Evolutionary conservation across 2,329 filamentous ascomycete species (phyloP), one percentile per base, ranked within the genome.

Genomic region (Chaetomiaceae sp.): DNA sequence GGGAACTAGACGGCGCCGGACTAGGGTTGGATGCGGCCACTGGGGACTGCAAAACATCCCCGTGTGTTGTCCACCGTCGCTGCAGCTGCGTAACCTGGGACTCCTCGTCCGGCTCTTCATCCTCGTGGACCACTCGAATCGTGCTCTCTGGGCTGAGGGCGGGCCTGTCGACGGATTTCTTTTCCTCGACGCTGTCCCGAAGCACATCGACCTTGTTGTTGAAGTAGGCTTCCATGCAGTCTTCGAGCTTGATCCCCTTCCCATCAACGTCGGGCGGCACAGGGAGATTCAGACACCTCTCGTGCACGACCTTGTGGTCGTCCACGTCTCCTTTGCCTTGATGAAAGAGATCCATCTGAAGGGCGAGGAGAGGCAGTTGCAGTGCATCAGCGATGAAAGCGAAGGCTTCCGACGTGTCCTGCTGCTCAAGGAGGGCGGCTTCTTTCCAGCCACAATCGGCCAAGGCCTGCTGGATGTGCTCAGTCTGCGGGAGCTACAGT

Each of bases 371-470:
- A 6, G 94, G 94, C 15, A 97, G 72, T 63, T 95, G 86, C 19
- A 99, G 78, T 20, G 87, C 90, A 61, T 91, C 91, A 0, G 92
- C 96, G 59, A 99, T 91, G 68, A 96, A 96, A 0, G 86, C 89
- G 67, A 97, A 97, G 1, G 91, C 91, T 70, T 99, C 94, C 0
- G 94, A 96, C 0, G 90, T 89, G 69, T 99, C 94, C 71, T 99
- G 94, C 66, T 97, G 94, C 62, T 85, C 81, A n/a, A 89, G 67
- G 53, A 81, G 72, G 20, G 81, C 80, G 43, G 91, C 91, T 54
- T 95, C 91, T 61, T 80, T 74, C 94, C 94, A 97, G 4, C 92
- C 94, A 67, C 91, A 96, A 49, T 85, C 86, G 17, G 87, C 85
- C 36, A 97, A 71, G 9, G 90, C 79, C 37, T 92, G 83, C 70